phyloP scores from a whole-genome alignment of 331 rosid genomes.

The Arachis monticola region DNA sequence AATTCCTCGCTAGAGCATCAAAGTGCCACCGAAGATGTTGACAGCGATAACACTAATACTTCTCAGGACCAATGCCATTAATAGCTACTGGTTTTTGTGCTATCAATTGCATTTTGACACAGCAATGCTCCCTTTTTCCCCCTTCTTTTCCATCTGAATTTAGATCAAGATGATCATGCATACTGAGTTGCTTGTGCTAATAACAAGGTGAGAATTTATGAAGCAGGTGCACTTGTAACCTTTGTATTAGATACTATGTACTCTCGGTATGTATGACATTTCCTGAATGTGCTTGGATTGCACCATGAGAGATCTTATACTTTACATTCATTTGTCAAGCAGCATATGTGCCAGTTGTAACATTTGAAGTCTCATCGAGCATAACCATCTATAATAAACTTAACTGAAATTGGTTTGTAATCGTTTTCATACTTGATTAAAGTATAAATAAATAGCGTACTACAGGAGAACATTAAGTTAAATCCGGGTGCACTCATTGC shows the following conservation, averaged over 20 bases:
- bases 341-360: slow-evolving; percentile 43
- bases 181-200: slow-evolving; percentile 39
- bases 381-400: slow-evolving; percentile 39
- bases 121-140: slow-evolving; percentile 32
- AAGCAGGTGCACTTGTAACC: slow-evolving; percentile 44
- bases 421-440: too few relatives aligned
- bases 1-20: slow-evolving; percentile 50
- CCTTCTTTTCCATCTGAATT: slow-evolving; percentile 1
- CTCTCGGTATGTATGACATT: slow-evolving; percentile 26
- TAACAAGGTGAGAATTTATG: slow-evolving; percentile 48
- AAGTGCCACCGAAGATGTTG: slow-evolving; percentile 36
- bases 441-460: too few relatives aligned
- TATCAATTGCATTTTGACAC: slow-evolving; percentile 21
- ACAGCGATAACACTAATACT: slow-evolving; percentile 38
- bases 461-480: too few relatives aligned
- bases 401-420: too few relatives aligned
- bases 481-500: too few relatives aligned
- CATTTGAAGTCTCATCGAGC: slow-evolving; percentile 41
- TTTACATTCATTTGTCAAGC: slow-evolving; percentile 36
- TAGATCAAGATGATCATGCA: slow-evolving; percentile 29
- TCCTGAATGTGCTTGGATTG: slow-evolving; percentile 40
- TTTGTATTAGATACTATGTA: slow-evolving; percentile 34
- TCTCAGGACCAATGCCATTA: slow-evolving; percentile 50
- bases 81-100: slow-evolving; percentile 26
- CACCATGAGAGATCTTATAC: slow-evolving; percentile 26